These are phyloP conservation scores for Colletotrichum sp. DNA, from an alignment of 2,329 filamentous ascomycete species.

Conservation along the genomic window DNA sequence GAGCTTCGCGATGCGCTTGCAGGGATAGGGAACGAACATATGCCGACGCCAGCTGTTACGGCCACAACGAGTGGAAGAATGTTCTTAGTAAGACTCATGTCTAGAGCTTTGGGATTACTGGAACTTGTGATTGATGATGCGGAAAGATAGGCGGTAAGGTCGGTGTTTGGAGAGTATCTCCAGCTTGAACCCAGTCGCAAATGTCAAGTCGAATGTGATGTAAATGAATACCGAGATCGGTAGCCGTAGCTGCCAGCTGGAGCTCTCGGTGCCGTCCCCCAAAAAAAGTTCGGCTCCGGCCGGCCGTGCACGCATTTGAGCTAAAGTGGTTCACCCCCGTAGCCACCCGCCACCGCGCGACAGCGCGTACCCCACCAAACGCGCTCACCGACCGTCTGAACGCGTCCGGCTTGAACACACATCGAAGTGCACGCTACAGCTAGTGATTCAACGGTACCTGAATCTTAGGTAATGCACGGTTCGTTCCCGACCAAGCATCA, in stretches of 20 bases:
- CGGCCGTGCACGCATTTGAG: background rate
- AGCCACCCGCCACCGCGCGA: background rate
- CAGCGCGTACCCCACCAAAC: conserved; percentile 11
- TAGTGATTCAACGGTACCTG: background rate
- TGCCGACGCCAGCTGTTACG: conserved; percentile 7
- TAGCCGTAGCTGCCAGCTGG: background rate
- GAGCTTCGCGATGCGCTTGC: background rate
- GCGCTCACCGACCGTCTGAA: conserved; percentile 7
- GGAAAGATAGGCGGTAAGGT: background rate
- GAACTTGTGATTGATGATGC: background rate
- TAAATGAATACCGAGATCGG: background rate
- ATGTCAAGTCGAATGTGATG: background rate
- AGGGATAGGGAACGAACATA: background rate
- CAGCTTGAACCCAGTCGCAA: background rate
- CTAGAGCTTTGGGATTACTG: background rate
- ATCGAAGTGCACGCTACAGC: background rate
- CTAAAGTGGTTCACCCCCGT: conserved; percentile 10
- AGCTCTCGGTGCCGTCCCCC: background rate
- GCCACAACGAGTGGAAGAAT: conserved; percentile 4
- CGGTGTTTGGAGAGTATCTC: background rate
- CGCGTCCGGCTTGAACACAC: conserved; percentile 8
- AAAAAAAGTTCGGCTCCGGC: background rate
- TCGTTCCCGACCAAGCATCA: background rate
- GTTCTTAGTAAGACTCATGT: conserved; percentile 9
- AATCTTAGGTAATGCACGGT: conserved; percentile 10